Base-by-base conservation (phyloP, 192 early-diverging fungal genomes). In the Backusella macrospora region DNA sequence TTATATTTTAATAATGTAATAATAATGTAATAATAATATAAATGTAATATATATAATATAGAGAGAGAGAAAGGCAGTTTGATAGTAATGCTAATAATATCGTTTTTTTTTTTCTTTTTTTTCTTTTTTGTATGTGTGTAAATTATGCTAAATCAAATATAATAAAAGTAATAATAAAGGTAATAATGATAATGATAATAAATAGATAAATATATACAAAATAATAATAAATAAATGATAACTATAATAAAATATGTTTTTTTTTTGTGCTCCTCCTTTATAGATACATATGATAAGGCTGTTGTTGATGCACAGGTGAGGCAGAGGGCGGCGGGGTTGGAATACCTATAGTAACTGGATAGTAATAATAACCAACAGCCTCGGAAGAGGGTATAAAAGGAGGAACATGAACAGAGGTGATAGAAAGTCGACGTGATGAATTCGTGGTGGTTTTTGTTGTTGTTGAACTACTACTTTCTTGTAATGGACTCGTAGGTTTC, bases 261-360 rank as follows among this genome's bases (percentile, higher is more conserved):
- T 49, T 18, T 49, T 52, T 52, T 21, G n/a, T n/a, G 49, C 21
- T 52, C 49, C 49, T 52, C 49, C 49, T 34, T 34, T 34, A 59
- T 59, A 59, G 52, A 59, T 59, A 59, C 52, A 59, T 59, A 59
- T 59, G 52, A 59, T 59, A 59, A 59, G 52, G 52, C 52, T 59
- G 52, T 59, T 66, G 65, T 14, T 75, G 73, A 65, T 77, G 63
- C 16, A 70, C 55, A 26, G 76, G 76, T 65, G 76, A 77, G 26
- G 70, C 65, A 49, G 74, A 76, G 4, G 76, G 43, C 12, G 76
- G 76, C 4, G 76, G 76, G 16, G 76, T 77, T 16, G 76, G 76
- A 15, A 77, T 77, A 5, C 76, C 76, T 23, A 77, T 16, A 14
- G 76, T 59, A 59, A 59, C 38, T 44, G 44, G 70, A 44, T 68